Base-by-base conservation (phyloP, 192 early-diverging fungal genomes). In the Backusella circina region DNA sequence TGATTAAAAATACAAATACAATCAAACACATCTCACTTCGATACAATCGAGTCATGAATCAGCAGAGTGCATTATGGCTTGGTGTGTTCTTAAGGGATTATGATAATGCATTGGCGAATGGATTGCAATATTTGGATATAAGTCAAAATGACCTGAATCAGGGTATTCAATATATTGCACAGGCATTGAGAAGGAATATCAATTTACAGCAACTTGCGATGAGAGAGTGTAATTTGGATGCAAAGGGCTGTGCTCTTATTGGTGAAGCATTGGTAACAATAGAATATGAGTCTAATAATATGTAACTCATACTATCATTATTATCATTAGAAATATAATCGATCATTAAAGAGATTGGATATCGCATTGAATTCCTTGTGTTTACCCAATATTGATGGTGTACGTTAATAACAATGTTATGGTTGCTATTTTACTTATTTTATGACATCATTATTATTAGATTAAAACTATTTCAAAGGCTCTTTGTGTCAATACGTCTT, bases 51-150 rank as follows among this genome's bases (percentile, higher is more conserved):
- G 23, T 70, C 2, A 85, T 87, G 28, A 86, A 82, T 26, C 67
- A 84, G 28, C 37, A 78, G 28, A 83, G 85, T 28, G 85, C 85
- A 26, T 76, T 86, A 0, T 86, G 83, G 82, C 78, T 89, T 41
- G 86, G 88, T 0, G 86, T 89, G 9, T 77, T 89, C 82, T 73
- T 89, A 66, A 74, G 86, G 15, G 86, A 86, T 57, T 89, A 89
- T 69, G 86, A 85, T 26, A 83, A 85, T 28, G 23, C 18, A 21
- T 18, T 35, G 35, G 61, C 71, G 9, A 72, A 72, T 18, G 84
- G 86, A 0, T 64, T 89, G 8, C 77, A 83, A 39, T 18, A 67
- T 8, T 65, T 89, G 36, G 80, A 81, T 64, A 57, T 85, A 1
- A 77, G 81, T 23, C 71, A 74, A 13, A 89, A 89, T 71, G 85